phyloP scores from a whole-genome alignment of 257 asterid genomes.

The Euphrasia confusa region DNA sequence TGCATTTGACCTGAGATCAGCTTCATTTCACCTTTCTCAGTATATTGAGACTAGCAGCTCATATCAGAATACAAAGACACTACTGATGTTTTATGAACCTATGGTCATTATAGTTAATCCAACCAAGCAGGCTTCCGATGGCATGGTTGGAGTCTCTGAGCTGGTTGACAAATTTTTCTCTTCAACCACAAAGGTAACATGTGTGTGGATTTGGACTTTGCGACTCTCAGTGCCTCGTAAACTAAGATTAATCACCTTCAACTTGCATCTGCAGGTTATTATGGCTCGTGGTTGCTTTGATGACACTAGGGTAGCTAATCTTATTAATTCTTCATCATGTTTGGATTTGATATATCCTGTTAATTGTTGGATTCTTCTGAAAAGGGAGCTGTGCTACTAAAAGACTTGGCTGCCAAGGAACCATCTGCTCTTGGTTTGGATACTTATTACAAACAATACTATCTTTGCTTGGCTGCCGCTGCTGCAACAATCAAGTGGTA shows the following conservation, averaged over 20 bases:
- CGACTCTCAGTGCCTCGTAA: slow-evolving; percentile 22
- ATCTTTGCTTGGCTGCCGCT: slow-evolving; percentile 97
- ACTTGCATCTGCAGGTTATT: slow-evolving; percentile 45
- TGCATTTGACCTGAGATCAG: slow-evolving; percentile 91
- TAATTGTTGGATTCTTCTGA: slow-evolving; percentile 28
- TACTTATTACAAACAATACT: slow-evolving; percentile 85
- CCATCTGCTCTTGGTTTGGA: slow-evolving; percentile 97
- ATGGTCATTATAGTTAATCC: slow-evolving; percentile 78
- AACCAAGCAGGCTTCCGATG: slow-evolving; percentile 78
- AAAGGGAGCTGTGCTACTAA: slow-evolving; percentile 81
- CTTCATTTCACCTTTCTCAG: slow-evolving; percentile 93
- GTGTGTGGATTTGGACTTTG: slow-evolving; percentile 11
- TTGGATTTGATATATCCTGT: slow-evolving; percentile 28
- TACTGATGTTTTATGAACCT: slow-evolving; percentile 87
- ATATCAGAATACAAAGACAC: slow-evolving; percentile 87
- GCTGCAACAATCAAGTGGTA: slow-evolving; percentile 98
- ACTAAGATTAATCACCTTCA: slow-evolving; percentile 19
- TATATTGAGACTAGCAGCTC: slow-evolving; percentile 94
- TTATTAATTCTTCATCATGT: slow-evolving; percentile 19
- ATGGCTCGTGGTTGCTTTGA: slow-evolving; percentile 92
- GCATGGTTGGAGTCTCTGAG: slow-evolving; percentile 95
- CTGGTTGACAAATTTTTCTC: slow-evolving; percentile 67
- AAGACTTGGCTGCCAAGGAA: slow-evolving; percentile 81
- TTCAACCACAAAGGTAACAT: slow-evolving; percentile 61
- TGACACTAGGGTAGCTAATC: slow-evolving; percentile 76